These are phyloP conservation scores for Bryum argenteum DNA, from an alignment of 225 moss, liverwort and hornwort species.

Conservation along the genomic window DNA sequence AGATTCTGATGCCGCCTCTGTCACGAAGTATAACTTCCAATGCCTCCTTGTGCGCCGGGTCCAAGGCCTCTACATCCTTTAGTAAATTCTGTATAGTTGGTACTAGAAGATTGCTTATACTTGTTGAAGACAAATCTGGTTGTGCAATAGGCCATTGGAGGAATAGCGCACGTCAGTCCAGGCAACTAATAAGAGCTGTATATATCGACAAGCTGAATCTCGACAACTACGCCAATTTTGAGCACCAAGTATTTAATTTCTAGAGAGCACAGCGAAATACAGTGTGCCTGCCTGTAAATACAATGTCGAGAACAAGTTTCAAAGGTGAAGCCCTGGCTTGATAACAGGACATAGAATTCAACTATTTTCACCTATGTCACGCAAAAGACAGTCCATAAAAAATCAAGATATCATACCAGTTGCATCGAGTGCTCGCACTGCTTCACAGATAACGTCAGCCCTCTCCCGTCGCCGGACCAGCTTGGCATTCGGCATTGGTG, in stretches of 20 bases:
- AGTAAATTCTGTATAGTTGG: conserved; percentile 91
- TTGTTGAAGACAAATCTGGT: conserved; percentile 74
- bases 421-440: conserved; percentile 94
- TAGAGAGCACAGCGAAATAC: background rate
- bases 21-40: conserved; percentile 90
- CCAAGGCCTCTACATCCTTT: conserved; percentile 92
- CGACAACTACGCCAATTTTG: background rate
- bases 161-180: background rate
- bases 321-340: conserved; percentile 1
- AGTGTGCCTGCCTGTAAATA: background rate
- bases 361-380: conserved; percentile 6
- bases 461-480: conserved; percentile 79
- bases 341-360: background rate
- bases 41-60: conserved; percentile 97
- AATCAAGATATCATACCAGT: conserved; percentile 56
- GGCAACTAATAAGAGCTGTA: conserved; percentile 3
- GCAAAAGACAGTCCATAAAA: background rate
- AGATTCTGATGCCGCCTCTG: conserved; percentile 76
- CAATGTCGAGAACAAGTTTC: background rate
- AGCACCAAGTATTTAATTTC: conserved; percentile 1
- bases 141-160: conserved; percentile 22
- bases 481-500: conserved; percentile 74
- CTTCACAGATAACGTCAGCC: conserved; percentile 93
- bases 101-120: conserved; percentile 82
- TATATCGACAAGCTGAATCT: background rate